Percentiles rank a stretch among this genome's conserved stretches.
Evolutionary conservation across 1,284 basidiomycete species (phyloP).

Genomic region (Rhodotorula sp.): DNA sequence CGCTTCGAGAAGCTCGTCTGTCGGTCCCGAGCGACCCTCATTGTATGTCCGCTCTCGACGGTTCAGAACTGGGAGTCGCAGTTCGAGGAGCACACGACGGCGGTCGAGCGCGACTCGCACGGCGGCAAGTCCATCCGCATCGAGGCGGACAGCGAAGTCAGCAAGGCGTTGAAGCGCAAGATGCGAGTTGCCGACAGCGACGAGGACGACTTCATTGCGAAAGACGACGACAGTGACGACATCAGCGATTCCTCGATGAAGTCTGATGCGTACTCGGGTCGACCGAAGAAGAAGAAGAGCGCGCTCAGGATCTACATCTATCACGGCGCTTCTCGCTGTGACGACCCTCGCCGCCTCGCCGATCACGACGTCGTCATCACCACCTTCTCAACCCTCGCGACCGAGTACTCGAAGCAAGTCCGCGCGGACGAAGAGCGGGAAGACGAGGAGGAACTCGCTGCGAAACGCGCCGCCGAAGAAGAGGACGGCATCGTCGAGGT

Average conservation of each 20-base stretch:
- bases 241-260: slow-evolving; percentile 18
- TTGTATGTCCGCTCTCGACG: slow-evolving; percentile 93
- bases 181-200: slow-evolving; percentile 4
- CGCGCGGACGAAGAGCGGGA: slow-evolving; percentile 43
- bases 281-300: slow-evolving; percentile 43
- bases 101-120: slow-evolving; percentile 60
- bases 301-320: slow-evolving; percentile 83
- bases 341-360: slow-evolving; percentile 77
- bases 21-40: slow-evolving; percentile 85
- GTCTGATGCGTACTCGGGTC: not conserved
- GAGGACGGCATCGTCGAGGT: slow-evolving; percentile 58
- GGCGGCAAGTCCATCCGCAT: slow-evolving; percentile 39
- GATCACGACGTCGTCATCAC: slow-evolving; percentile 97
- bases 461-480: slow-evolving; percentile 6
- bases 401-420: slow-evolving; percentile 85
- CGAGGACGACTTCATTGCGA: not conserved
- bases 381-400: slow-evolving; percentile 91
- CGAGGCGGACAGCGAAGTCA: slow-evolving; percentile 41
- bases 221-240: slow-evolving; percentile 2
- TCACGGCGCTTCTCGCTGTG: slow-evolving; percentile 84
- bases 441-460: slow-evolving; percentile 28
- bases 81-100: slow-evolving; percentile 86
- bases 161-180: slow-evolving; percentile 17
- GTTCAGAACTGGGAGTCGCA: slow-evolving; percentile 99
- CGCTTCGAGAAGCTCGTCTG: slow-evolving; percentile 65